Conservation (phyloP, 2,329 filamentous ascomycete genomes). For the Sclerotiophoma versabilis region DNA sequence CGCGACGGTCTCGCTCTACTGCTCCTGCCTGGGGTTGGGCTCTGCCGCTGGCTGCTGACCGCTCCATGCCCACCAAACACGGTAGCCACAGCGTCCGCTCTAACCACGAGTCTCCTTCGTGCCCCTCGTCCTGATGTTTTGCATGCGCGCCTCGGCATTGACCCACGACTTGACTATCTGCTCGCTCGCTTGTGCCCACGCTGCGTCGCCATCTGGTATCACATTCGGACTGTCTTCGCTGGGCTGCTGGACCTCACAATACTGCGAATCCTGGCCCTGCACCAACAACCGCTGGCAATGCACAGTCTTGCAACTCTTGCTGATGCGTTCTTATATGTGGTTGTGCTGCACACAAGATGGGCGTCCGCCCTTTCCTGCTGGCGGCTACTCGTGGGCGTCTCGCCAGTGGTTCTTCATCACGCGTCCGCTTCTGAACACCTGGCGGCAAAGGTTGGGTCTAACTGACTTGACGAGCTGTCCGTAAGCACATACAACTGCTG, state of each 20-base stretch:
- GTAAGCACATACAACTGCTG: slow-evolving; percentile 6
- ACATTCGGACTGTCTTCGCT: neutral
- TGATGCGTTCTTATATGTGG: slow-evolving; percentile 4
- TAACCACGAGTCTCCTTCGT: neutral
- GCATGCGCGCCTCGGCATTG: neutral
- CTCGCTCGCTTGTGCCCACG: too few relatives aligned
- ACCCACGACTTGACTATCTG: slow-evolving; percentile 1
- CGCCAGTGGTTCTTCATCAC: slow-evolving; percentile 12
- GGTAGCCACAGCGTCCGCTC: neutral
- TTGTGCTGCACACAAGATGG: neutral
- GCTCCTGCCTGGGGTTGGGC: neutral
- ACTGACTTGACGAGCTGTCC: slow-evolving; percentile 7
- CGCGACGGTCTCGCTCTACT: neutral
- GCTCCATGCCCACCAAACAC: neutral
- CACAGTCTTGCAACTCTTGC: neutral
- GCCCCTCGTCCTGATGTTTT: neutral
- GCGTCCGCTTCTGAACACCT: slow-evolving; percentile 1
- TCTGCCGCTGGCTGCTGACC: neutral
- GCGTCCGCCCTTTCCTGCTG: slow-evolving; percentile 7
- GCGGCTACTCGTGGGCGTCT: neutral
- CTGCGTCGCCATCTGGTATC: neutral
- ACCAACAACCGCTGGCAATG: neutral
- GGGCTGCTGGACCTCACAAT: neutral
- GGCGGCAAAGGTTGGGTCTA: neutral
- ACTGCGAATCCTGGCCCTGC: neutral